Base-by-base conservation (phyloP, 805 yeast species). In the Komagataella pseudopastoris region DNA sequence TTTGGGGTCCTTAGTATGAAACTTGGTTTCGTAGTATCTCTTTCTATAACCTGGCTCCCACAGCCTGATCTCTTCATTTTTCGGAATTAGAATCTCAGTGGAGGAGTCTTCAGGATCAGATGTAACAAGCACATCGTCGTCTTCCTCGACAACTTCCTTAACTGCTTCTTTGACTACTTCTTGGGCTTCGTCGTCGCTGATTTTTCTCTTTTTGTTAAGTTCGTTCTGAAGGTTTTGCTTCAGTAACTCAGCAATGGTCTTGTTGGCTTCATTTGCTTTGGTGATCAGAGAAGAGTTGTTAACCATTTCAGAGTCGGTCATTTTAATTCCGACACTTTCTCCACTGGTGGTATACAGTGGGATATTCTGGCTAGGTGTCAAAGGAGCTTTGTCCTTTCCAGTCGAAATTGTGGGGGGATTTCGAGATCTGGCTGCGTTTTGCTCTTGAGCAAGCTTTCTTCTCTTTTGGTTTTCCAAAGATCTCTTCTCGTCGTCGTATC, bases 31-130 rank as follows among this genome's bases (percentile, higher is more conserved):
- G 62, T 93, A 93, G 65, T 93, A 93, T 49, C 99, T 72, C 51
- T 76, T 79, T 50, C 77, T 78, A 66, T 87, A 93, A 0, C 99
- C 99, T 0, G 93, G 83, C 63, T 88, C 95, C 81, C 87, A 84
- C 55, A 88, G 67, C 57, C 81, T 77, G 39, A 90, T 83, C 6
- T 72, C 68, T 53, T 76, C 81, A 36, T 64, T 71, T 44, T 62
- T 62, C 3, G 66, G 74, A 49, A 76, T 80, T 12, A 72, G 71
- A 45, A 70, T 75, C 46, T 67, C 67, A 6, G 60, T 58, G 3
- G 67, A 71, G 12, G 69, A 58, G 6, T 58, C 60, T 0, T 58
- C 64, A 5, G 66, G 59, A 6, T 63, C 64, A 1, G 63, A 55
- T 6, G 60, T 60, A 50, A 59, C 64, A 1, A 61, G 61, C 30